These are phyloP conservation scores for Apiotrichum akiyoshidainum DNA, from an alignment of 1,284 basidiomycete species.

Conservation along the genomic window DNA sequence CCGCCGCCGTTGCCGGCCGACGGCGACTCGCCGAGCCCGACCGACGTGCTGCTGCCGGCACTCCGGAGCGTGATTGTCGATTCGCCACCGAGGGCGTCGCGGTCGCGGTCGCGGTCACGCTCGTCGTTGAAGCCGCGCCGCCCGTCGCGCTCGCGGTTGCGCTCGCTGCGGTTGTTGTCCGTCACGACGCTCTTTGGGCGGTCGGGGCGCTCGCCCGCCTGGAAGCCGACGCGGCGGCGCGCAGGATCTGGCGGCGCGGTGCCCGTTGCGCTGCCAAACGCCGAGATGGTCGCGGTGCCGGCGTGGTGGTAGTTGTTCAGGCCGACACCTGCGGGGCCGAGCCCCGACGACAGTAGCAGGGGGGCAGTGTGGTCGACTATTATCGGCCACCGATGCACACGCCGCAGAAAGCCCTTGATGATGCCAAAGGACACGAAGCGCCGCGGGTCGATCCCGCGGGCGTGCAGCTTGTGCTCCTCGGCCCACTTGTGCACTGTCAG, in stretches of 20 bases:
- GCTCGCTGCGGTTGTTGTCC: neutral
- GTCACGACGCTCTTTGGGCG: neutral
- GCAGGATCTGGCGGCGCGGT: neutral
- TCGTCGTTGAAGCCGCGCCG: neutral
- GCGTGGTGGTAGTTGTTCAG: neutral
- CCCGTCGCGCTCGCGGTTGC: neutral
- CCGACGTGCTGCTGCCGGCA: slow-evolving; percentile 4
- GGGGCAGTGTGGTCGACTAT: slow-evolving; percentile 30
- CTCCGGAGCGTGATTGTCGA: slow-evolving; percentile 42
- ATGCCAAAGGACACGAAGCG: slow-evolving; percentile 97
- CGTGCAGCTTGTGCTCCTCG: slow-evolving; percentile 67
- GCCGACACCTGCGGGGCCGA: slow-evolving; percentile 3
- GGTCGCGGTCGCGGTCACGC: neutral
- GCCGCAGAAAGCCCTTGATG: slow-evolving; percentile 94
- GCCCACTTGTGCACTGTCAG: slow-evolving; percentile 87
- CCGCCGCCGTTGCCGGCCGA: neutral
- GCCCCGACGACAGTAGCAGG: slow-evolving; percentile 2
- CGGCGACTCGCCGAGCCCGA: slow-evolving; percentile 35
- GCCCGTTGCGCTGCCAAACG: neutral
- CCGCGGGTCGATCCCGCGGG: slow-evolving; percentile 78
- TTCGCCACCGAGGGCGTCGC: slow-evolving; percentile 21
- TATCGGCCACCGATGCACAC: slow-evolving; percentile 89
- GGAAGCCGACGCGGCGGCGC: slow-evolving; percentile 11
- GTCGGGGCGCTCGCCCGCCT: neutral
- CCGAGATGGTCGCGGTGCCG: neutral